Percentiles rank a stretch among this genome's conserved stretches.
Conservation (phyloP, 2,329 filamentous ascomycete species). For the Ilyonectria mors-panacis region DNA sequence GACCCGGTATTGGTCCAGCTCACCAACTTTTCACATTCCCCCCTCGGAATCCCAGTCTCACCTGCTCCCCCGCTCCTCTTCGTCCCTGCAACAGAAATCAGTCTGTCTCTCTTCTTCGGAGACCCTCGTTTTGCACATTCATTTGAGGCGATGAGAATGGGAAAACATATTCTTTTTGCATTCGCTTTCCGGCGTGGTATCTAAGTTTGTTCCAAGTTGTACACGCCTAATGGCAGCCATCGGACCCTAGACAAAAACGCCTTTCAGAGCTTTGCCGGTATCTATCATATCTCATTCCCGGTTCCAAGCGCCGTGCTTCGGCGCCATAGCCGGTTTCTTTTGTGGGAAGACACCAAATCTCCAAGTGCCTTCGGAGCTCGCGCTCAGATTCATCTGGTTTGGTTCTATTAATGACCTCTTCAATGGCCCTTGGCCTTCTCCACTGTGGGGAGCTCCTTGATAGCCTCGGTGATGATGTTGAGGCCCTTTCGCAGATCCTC, state of each 20-base stretch:
- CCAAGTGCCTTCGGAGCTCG: slow-evolving; percentile 39
- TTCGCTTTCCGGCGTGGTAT: slow-evolving; percentile 37
- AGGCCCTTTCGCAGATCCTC: slow-evolving; percentile 85
- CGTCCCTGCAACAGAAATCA: background rate
- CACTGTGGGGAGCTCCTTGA: slow-evolving; percentile 82
- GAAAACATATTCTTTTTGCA: slow-evolving; percentile 24
- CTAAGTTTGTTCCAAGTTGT: slow-evolving; percentile 31
- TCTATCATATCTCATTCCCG: slow-evolving; percentile 42
- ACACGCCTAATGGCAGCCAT: slow-evolving; percentile 35
- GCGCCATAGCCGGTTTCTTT: slow-evolving; percentile 21
- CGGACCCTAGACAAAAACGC: slow-evolving; percentile 42
- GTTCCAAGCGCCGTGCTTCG: slow-evolving; percentile 28
- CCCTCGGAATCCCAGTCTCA: background rate
- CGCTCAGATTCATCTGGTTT: slow-evolving; percentile 38
- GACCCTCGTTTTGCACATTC: background rate
- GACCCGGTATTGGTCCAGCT: background rate
- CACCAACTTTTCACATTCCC: background rate
- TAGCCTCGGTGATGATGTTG: slow-evolving; percentile 83
- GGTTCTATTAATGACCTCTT: slow-evolving; percentile 16
- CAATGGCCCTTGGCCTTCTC: slow-evolving; percentile 57
- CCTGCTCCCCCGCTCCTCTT: background rate
- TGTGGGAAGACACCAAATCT: slow-evolving; percentile 36
- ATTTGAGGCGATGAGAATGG: background rate
- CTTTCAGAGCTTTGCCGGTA: slow-evolving; percentile 36
- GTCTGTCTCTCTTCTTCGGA: background rate